Evolutionary conservation across 345 rosid genomes (phyloP), one percentile per base, ranked within the genome.

Genomic region (Toxicodendron radicans): DNA sequence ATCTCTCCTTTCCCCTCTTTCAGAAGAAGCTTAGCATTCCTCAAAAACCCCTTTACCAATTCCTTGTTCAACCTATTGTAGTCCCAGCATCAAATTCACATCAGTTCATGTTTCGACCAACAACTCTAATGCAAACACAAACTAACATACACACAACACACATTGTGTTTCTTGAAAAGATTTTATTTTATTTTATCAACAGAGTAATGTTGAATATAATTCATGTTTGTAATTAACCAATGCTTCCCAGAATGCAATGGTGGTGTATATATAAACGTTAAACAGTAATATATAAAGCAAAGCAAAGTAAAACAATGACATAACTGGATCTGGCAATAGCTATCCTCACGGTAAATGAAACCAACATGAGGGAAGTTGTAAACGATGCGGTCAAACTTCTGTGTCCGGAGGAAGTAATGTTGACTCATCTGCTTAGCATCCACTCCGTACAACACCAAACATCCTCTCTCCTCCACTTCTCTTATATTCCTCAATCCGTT

Each of bases 301-400:
- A 54, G 1, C 8, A 27, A 27, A 27, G 30, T 27, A 27, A 27
- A 27, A 60, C 12, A 38, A 16, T 16, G 33, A 68, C 71, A 14
- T 74, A 79, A 79, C 85, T 76, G 80, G 73, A 82, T 79, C 48
- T 82, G 80, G 60, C 74, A 76, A 72, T 79, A 66, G 71, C 83
- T 80, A 38, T 10, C 58, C 67, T 80, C 82, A 9, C 30, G 81
- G 68, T 38, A 80, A 61, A 54, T 73, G 68, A 83, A 83, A 68
- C 83, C 86, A 53, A 78, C 79, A 71, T 80, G 84, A 68, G 86
- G 86, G 60, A 83, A 83, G 81, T 83, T 80, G 73, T 58, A 83
- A 71, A 80, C 57, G 38, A 83, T 78, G 20, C 84, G 73, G 68
- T 80, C 86, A 53, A 83, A 83, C 49, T 76, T 72, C 43, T 72